A percentile compares a stretch with the other conserved stretches of the same genome.
Evolutionary conservation across 768 basidiomycete genomes (phyloP).

Genomic region (Mycena rosella): DNA sequence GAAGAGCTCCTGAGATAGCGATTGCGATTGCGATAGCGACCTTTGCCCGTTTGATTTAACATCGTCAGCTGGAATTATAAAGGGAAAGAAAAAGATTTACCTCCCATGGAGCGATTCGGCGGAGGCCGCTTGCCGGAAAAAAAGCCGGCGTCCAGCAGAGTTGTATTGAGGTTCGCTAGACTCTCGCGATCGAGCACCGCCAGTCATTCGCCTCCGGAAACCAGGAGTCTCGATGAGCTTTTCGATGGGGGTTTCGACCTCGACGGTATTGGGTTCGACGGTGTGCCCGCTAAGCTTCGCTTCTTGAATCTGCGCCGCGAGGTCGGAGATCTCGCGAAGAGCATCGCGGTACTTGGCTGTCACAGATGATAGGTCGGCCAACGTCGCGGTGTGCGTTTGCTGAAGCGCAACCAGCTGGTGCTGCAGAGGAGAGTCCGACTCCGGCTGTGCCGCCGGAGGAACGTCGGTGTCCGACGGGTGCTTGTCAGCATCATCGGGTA

Average conservation of each 20-base stretch:
- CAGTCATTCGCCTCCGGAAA: conserved; percentile 66
- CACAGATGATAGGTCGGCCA: conserved; percentile 83
- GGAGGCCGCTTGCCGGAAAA: conserved; percentile 91
- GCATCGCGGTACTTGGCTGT: conserved; percentile 90
- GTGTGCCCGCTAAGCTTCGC: conserved; percentile 73
- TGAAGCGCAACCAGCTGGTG: conserved; percentile 81
- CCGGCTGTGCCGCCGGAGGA: not conserved
- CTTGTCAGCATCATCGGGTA: conserved; percentile 31
- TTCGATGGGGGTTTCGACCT: conserved; percentile 56
- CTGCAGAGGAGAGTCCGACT: conserved; percentile 59
- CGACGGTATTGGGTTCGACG: conserved; percentile 50
- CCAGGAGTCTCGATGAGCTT: conserved; percentile 53
- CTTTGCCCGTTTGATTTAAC: conserved; percentile 52
- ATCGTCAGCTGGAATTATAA: conserved; percentile 31
- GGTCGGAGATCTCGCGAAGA: conserved; percentile 91
- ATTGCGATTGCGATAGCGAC: conserved; percentile 94
- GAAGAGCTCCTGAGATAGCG: conserved; percentile 97
- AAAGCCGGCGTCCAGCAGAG: conserved; percentile 73
- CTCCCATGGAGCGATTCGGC: conserved; percentile 91
- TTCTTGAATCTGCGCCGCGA: conserved; percentile 92
- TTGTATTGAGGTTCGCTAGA: conserved; percentile 61
- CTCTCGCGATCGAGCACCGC: conserved; percentile 62
- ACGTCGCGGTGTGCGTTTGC: conserved; percentile 83
- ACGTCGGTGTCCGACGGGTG: conserved; percentile 13
- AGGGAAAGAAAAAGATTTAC: conserved; percentile 51